Conservation (phyloP, 331 rosid species). For the Dryas integrifolia region DNA sequence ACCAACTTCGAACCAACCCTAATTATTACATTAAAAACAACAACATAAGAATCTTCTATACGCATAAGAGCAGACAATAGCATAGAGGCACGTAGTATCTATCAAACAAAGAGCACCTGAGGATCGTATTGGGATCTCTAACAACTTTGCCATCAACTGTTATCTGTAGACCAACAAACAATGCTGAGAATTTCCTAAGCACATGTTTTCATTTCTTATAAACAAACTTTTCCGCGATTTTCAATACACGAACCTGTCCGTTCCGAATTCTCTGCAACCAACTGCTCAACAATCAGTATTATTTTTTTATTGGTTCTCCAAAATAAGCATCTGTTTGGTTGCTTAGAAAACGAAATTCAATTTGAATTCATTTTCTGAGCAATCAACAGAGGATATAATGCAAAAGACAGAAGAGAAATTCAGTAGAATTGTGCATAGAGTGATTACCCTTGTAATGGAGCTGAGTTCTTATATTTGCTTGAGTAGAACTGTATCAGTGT, state of each 20-base stretch:
- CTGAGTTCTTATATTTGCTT: slow-evolving; percentile 63
- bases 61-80: background rate
- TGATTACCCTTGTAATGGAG: slow-evolving; percentile 73
- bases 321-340: background rate
- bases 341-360: background rate
- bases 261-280: slow-evolving; percentile 86
- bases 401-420: background rate
- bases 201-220: slow-evolving; percentile 6
- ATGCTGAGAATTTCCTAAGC: slow-evolving; percentile 25
- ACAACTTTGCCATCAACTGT: slow-evolving; percentile 51
- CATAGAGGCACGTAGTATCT: slow-evolving; percentile 1
- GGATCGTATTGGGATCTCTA: slow-evolving; percentile 55
- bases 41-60: slow-evolving; percentile 9
- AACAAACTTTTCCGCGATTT: slow-evolving; percentile 23
- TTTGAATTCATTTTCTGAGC: background rate
- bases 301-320: background rate
- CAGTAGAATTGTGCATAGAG: background rate
- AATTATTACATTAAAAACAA: slow-evolving; percentile 9
- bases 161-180: slow-evolving; percentile 48
- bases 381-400: slow-evolving; percentile 2
- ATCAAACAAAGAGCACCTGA: slow-evolving; percentile 48
- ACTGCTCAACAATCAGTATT: slow-evolving; percentile 48
- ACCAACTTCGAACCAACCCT: slow-evolving; percentile 65
- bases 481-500: slow-evolving; percentile 71
- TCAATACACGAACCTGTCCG: slow-evolving; percentile 60